Conservation (phyloP, 228 moss, liverwort and hornwort genomes). For the Sphagnum fallax region DNA sequence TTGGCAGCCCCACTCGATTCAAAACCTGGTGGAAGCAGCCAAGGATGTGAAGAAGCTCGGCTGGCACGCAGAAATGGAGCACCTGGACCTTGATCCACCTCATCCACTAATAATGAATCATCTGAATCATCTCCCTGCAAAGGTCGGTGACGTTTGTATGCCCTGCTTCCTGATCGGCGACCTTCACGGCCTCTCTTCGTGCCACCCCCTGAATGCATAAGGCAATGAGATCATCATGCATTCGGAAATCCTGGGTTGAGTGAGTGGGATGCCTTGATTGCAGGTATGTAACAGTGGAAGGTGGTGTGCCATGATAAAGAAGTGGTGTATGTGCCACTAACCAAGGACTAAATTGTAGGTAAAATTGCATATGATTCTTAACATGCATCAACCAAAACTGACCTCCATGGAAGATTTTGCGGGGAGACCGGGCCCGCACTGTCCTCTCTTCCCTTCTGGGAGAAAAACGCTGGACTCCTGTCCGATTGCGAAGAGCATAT, state of each 20-base stretch:
- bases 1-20: slow-evolving; percentile 42
- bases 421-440: slow-evolving; percentile 51
- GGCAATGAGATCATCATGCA: neutral
- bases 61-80: slow-evolving; percentile 64
- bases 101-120: slow-evolving; percentile 78
- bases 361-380: neutral
- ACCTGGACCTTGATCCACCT: slow-evolving; percentile 63
- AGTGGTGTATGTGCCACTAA: neutral
- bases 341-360: neutral
- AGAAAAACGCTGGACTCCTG: slow-evolving; percentile 64
- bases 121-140: slow-evolving; percentile 72
- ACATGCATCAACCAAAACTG: neutral
- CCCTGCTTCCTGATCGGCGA: slow-evolving; percentile 46
- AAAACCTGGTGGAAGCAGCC: slow-evolving; percentile 45
- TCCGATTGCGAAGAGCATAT: slow-evolving; percentile 59
- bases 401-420: slow-evolving; percentile 56
- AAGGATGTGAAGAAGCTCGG: slow-evolving; percentile 46
- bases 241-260: too few species aligned
- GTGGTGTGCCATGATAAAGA: too few species aligned
- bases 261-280: too few species aligned
- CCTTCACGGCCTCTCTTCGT: slow-evolving; percentile 64
- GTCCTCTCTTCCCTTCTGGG: slow-evolving; percentile 66
- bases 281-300: too few species aligned
- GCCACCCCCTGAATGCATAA: slow-evolving; percentile 29
- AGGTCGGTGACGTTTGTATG: slow-evolving; percentile 64